Base-by-base conservation (phyloP, 495 filamentous ascomycete genomes). In the Pseudotulostoma volvatum region DNA sequence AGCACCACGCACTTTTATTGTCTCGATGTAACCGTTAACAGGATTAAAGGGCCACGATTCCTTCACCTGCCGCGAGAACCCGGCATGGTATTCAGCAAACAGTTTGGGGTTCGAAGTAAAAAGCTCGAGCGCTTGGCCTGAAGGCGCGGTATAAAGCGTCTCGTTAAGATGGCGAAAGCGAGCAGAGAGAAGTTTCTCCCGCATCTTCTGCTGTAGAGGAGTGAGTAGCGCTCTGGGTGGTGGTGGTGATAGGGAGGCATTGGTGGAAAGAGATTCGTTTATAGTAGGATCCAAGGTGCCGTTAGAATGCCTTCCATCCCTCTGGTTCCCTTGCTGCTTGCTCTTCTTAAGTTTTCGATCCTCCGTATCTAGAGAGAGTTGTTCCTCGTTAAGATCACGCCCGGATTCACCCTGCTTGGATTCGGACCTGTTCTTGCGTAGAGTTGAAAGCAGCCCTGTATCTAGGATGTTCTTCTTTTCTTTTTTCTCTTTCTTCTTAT, bases 81-180 rank as follows among this genome's bases (percentile, higher is more conserved):
- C 90, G 33, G 77, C 74, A 57, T 97, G 90, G 57, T 97, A 97
- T 51, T 95, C 84, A 31, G 71, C 64, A 63, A 94, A 97, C 63
- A 94, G 79, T 44, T 90, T 82, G 0, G 90, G 90, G 42, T 78
- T 81, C 7, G 76, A 56, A 31, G 67, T 55, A 65, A 96, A 96
- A 30, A 94, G 71, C 40, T 71, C 54, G 40, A 88, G 72, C 11
- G 87, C 77, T 35, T 85, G 71, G 32, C 63, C 56, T 1, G 90
- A 97, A 11, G 86, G 80, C 4, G 79, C 84, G 8, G 87, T 95
- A 59, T 96, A 95, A 17, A 96, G 80, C 3, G 81, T 85, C 60
- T 97, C 77, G 62, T 97, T 97, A 43, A 97, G 74, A 55, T 95
- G 84, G 46, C 90, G 85, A 73, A 97, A 97, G 42, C 90, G 88